Base-by-base conservation (phyloP, 768 basidiomycete genomes). In the Boletus speciosus region DNA sequence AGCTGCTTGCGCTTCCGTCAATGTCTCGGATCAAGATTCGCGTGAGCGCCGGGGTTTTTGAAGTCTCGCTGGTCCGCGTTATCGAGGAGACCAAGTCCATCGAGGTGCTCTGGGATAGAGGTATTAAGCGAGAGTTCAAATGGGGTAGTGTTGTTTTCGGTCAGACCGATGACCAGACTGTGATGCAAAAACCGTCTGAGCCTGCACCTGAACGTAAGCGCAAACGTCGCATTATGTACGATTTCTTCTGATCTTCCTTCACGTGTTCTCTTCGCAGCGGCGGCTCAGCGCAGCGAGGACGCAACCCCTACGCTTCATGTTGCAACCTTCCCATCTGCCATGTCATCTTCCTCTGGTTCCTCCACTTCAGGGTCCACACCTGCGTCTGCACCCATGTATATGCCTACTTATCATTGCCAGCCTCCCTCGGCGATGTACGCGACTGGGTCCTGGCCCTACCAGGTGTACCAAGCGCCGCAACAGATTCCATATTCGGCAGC, bases 1-100 rank as follows among this genome's bases (percentile, higher is more conserved):
- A 90, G 51, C 74, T 97, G 16, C 66, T 89, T 31, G 79, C 84
- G 3, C 74, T 97, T 36, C 81, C 85, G 5, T 72, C 77, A 1
- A 86, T 89, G 75, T 75, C 85, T 16, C 81, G 85, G 12, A 86
- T 98, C 75, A 90, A 92, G 72, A 82, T 98, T 58, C 86, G 90
- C 41, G 85, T 89, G 44, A 86, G 82, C 61, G 80, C 88, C 10
- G 93, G 93, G 5, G 85, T 89, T 32, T 95, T 91, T 66, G 92
- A 95, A 66, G 92, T 94, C 5, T 86, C 84, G 6, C 76, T 96
- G 35, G 65, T 90, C 14, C 79, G 82, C 54, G 85, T 91, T 16
- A 73, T 87, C 35, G 84, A 86, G 58, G 87, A 85, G 58, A 79
- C 77, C 1, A 76, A 80, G 47, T 84, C 84, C 9, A 85, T 95